Evolutionary conservation across 805 yeast species (phyloP).

Genomic region (Wickerhamiella australiensis): DNA sequence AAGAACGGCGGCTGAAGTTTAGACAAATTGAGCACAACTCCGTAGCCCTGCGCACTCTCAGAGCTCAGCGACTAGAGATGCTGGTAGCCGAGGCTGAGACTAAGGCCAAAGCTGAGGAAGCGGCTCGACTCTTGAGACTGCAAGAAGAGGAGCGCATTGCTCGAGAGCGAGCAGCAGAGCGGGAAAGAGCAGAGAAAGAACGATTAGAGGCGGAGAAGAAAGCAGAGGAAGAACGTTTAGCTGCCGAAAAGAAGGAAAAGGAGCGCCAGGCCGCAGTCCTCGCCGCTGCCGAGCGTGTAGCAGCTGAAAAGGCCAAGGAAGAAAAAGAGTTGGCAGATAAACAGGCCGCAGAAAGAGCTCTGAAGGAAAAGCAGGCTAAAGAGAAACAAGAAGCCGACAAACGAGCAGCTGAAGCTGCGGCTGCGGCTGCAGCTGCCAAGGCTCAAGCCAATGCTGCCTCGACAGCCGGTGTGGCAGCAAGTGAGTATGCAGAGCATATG

Average conservation of each 20-base stretch:
- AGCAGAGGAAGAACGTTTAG: conserved; percentile 7
- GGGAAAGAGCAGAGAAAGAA: conserved; percentile 24
- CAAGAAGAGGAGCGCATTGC: conserved; percentile 8
- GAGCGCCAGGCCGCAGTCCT: conserved; percentile 5
- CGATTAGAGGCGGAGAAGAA: conserved; percentile 16
- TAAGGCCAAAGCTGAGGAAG: conserved; percentile 12
- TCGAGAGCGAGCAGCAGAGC: conserved; percentile 17
- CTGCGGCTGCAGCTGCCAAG: not conserved
- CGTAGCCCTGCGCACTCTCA: not conserved
- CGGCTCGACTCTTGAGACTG: not conserved
- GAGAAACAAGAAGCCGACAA: conserved; percentile 13
- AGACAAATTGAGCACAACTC: not conserved
- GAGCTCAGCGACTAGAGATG: conserved; percentile 1
- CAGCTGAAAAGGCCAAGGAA: conserved; percentile 13
- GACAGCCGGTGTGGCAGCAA: conserved; percentile 3
- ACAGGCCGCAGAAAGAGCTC: conserved; percentile 27
- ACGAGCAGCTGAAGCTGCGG: conserved; percentile 17
- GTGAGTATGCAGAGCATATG: conserved; percentile 26
- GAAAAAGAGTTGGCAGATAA: conserved; percentile 19
- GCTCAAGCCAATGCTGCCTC: not conserved
- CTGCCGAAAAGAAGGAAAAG: not conserved
- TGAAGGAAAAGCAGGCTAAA: conserved; percentile 3
- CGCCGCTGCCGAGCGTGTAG: conserved; percentile 9
- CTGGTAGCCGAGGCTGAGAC: conserved; percentile 17
- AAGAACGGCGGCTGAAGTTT: not conserved